Evolutionary conservation across 306 rosid species (phyloP).

Genomic region (Pyrus communis): DNA sequence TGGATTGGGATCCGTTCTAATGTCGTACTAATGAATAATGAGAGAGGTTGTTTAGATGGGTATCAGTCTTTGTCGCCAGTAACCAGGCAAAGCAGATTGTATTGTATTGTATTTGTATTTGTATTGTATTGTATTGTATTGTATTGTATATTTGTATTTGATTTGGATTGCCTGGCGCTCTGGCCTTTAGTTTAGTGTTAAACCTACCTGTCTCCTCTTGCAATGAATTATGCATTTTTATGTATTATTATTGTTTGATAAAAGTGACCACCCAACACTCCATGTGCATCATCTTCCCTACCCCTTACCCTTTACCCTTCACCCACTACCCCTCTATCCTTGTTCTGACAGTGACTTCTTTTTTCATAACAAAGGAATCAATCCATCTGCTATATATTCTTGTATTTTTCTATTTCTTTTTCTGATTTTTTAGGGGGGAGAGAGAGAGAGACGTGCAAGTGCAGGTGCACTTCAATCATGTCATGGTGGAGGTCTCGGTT

Average conservation of each 20-base stretch:
- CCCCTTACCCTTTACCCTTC: no score
- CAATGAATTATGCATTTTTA: no score
- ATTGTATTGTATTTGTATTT: no score
- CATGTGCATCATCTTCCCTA: constrained; percentile 56
- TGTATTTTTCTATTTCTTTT: background rate
- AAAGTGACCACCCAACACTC: constrained; percentile 43
- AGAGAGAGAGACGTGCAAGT: constrained; percentile 9
- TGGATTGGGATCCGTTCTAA: constrained; percentile 30
- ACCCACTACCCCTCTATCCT: constrained; percentile 11
- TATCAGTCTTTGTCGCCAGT: background rate
- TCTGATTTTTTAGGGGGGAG: constrained; percentile 11
- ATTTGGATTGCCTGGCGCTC: no score
- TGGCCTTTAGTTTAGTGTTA: background rate
- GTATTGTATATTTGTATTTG: no score
- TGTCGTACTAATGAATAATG: background rate
- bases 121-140: no score
- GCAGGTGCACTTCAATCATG: no score
- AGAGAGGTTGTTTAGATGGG: background rate
- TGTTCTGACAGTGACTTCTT: constrained; percentile 33
- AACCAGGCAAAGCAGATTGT: background rate
- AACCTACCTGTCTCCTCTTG: background rate
- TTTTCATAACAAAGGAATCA: constrained; percentile 42
- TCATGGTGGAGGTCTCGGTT: no score
- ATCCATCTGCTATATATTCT: background rate
- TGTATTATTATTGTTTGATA: no score